Conservation (phyloP, 2,329 filamentous ascomycete species). For the Cladophialophora bantiana region DNA sequence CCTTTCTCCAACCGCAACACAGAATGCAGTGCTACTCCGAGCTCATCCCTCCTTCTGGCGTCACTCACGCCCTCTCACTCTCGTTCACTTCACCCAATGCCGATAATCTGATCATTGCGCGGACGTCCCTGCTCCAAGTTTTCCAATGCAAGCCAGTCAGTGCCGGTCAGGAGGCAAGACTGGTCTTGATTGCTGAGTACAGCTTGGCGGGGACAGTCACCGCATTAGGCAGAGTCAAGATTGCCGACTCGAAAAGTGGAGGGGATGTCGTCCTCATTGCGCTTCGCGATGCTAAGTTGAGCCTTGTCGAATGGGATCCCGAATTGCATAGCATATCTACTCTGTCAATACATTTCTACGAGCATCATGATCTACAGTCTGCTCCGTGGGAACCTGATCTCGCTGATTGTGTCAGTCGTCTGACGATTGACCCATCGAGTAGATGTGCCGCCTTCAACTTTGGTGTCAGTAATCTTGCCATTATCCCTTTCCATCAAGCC, state of each 20-base stretch:
- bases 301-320: constrained; percentile 91
- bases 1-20: constrained; percentile 8
- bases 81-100: constrained; percentile 78
- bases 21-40: constrained; percentile 97
- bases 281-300: constrained; percentile 90
- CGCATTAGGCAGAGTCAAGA: constrained; percentile 79
- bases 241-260: constrained; percentile 74
- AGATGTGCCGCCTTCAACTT: constrained; percentile 95
- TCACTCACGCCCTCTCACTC: constrained; percentile 83
- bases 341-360: constrained; percentile 96
- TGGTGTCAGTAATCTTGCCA: constrained; percentile 84
- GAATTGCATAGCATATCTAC: constrained; percentile 80
- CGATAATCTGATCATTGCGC: constrained; percentile 88
- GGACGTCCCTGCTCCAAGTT: constrained; percentile 90
- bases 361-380: constrained; percentile 85
- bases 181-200: constrained; percentile 86
- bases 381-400: constrained; percentile 82
- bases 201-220: constrained; percentile 82
- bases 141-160: constrained; percentile 74
- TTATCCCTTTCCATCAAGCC: constrained; percentile 86
- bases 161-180: constrained; percentile 68
- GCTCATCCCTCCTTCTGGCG: constrained; percentile 89
- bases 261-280: constrained; percentile 84
- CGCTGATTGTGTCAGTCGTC: constrained; percentile 76
- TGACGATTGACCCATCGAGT: constrained; percentile 88